These are phyloP conservation scores for Talaromyces sp. DNA, from an alignment of 2,329 filamentous ascomycete genomes.

Conservation along the genomic window DNA sequence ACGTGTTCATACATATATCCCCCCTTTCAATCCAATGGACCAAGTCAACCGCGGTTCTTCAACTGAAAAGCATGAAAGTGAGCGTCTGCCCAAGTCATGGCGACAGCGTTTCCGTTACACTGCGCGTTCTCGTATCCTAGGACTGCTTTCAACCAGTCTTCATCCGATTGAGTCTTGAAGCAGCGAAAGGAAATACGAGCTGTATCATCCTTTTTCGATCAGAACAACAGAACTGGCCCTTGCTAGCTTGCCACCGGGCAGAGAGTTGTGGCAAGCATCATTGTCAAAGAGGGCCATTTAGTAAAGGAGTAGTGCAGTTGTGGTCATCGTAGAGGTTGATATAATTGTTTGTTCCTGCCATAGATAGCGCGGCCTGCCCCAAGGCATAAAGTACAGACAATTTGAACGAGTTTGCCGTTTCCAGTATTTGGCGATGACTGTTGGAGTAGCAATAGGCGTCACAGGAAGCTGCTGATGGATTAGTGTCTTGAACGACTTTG, in stretches of 20 bases:
- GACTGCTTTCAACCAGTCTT: neutral
- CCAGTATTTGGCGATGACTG: neutral
- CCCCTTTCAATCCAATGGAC: neutral
- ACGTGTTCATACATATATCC: no score
- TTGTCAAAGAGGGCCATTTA: neutral
- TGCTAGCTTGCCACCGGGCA: neutral
- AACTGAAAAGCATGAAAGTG: neutral
- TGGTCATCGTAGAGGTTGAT: constrained; percentile 2
- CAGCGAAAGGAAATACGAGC: neutral
- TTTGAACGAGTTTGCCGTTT: neutral
- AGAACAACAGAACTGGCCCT: neutral
- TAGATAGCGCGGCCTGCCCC: neutral
- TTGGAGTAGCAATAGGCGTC: neutral
- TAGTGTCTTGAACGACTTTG: neutral
- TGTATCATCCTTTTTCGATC: neutral
- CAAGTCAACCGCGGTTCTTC: neutral
- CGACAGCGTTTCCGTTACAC: neutral
- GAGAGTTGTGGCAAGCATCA: neutral
- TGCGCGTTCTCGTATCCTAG: neutral
- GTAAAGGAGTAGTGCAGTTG: neutral
- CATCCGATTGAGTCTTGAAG: neutral
- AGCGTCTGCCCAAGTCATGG: neutral
- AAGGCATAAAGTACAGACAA: neutral
- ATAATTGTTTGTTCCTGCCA: neutral
- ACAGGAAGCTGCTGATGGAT: neutral